phyloP scores from a whole-genome alignment of 139 green algal genomes.

The Chlorella vulgaris region DNA sequence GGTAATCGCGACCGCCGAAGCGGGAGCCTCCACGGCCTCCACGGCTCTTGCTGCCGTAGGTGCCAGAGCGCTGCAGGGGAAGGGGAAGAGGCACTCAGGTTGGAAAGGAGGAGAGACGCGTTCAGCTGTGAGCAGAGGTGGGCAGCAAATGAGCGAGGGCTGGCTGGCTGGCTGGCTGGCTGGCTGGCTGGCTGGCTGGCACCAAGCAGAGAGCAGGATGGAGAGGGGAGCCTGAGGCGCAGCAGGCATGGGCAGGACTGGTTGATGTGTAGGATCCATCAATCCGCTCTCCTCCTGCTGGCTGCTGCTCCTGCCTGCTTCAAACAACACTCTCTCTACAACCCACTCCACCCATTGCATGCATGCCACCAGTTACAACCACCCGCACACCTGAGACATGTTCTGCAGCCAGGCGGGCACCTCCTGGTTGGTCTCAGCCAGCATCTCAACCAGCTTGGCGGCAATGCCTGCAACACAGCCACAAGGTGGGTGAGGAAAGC shows the following conservation, averaged over 20 bases:
- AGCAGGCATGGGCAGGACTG: too few relatives aligned
- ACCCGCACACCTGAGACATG: constrained; percentile 62
- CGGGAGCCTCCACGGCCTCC: constrained; percentile 57
- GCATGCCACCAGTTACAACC: constrained; percentile 11
- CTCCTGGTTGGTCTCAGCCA: constrained; percentile 95
- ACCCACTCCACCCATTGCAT: too few relatives aligned
- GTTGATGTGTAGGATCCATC: too few relatives aligned
- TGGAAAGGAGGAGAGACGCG: not conserved
- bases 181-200: too few relatives aligned
- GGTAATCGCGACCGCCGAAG: constrained; percentile 93
- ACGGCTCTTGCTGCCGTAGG: constrained; percentile 59
- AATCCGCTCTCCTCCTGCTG: too few relatives aligned
- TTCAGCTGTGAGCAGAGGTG: not conserved
- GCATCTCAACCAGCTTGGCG: constrained; percentile 78
- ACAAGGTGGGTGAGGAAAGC: not conserved
- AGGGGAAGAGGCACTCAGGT: not conserved
- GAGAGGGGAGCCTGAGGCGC: too few relatives aligned
- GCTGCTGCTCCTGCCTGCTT: too few relatives aligned
- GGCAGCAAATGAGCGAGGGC: too few relatives aligned
- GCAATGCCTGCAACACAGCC: constrained; percentile 59
- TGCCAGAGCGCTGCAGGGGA: constrained; percentile 22
- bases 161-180: too few relatives aligned
- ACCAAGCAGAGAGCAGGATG: too few relatives aligned
- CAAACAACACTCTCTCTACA: too few relatives aligned
- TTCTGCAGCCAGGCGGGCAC: constrained; percentile 91